Conservation (phyloP, 345 rosid species). For the Orychophragmus violaceus region DNA sequence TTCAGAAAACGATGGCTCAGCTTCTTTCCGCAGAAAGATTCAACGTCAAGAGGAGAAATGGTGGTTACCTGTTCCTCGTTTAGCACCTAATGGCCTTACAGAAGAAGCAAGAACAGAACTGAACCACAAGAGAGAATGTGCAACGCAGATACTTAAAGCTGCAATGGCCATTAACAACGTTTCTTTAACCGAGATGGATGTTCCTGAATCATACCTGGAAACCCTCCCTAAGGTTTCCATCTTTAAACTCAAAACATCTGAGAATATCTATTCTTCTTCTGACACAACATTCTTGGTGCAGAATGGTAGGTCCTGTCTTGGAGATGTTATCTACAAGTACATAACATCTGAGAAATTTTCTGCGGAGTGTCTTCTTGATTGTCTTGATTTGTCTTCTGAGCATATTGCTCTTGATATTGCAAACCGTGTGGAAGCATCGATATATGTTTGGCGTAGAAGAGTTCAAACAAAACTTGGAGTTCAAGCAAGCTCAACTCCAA, state of each 20-base stretch:
- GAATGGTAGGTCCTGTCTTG: slow-evolving; percentile 87
- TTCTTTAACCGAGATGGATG: slow-evolving; percentile 78
- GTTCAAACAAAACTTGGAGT: slow-evolving; percentile 46
- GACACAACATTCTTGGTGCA: slow-evolving; percentile 26
- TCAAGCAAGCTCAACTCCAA: slow-evolving; percentile 47
- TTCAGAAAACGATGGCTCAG: slow-evolving; percentile 71
- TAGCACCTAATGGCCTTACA: slow-evolving; percentile 72
- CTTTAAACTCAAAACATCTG: background rate
- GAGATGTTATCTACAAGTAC: slow-evolving; percentile 75
- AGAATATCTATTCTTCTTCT: background rate
- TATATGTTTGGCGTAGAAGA: slow-evolving; percentile 77
- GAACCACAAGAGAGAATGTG: slow-evolving; percentile 66
- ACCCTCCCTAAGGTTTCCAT: slow-evolving; percentile 72
- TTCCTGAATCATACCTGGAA: slow-evolving; percentile 81
- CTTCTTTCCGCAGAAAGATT: slow-evolving; percentile 67
- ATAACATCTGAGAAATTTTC: slow-evolving; percentile 81
- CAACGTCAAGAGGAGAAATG: slow-evolving; percentile 97
- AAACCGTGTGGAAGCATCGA: slow-evolving; percentile 81
- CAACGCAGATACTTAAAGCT: slow-evolving; percentile 88
- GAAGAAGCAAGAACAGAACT: slow-evolving; percentile 73
- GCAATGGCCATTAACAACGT: slow-evolving; percentile 83
- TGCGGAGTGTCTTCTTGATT: slow-evolving; percentile 76
- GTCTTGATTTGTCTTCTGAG: slow-evolving; percentile 89
- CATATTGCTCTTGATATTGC: slow-evolving; percentile 82
- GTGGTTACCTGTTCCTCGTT: slow-evolving; percentile 99